Conservation (phyloP, 306 rosid species). For the Prunus campanulata region DNA sequence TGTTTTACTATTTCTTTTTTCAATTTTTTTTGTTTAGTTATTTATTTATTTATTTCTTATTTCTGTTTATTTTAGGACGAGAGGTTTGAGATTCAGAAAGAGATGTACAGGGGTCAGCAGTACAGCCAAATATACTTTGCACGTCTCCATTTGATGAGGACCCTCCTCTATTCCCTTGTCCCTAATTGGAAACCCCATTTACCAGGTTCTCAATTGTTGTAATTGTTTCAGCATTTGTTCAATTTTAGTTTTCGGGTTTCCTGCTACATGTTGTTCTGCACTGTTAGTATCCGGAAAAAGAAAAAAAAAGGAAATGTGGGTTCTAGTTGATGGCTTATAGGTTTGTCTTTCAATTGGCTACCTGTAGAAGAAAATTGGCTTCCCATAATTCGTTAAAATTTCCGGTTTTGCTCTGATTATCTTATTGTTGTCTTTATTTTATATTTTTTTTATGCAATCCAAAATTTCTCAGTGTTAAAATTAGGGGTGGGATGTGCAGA, state of each 20-base stretch:
- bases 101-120: conserved; percentile 72
- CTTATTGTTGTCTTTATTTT: neutral
- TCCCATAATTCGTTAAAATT: neutral
- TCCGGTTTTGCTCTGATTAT: neutral
- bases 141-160: conserved; percentile 84
- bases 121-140: conserved; percentile 87
- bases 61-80: conserved; percentile 50
- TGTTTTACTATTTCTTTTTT: neutral
- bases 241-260: neutral
- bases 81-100: conserved; percentile 57
- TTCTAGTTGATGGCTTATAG: neutral
- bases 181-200: conserved; percentile 69
- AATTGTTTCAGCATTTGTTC: neutral
- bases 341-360: conserved; percentile 18
- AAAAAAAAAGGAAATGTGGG: no score
- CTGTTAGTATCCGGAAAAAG: neutral
- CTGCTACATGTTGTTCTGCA: neutral
- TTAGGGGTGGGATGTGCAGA: neutral
- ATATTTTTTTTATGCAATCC: neutral
- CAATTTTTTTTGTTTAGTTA: neutral
- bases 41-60: neutral
- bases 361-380: neutral
- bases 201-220: conserved; percentile 44
- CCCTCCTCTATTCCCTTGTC: conserved; percentile 65
- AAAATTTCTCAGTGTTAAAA: neutral